A percentile compares a stretch with the other conserved stretches of the same genome.
These are phyloP conservation scores for Fusarium torreyae DNA, from an alignment of 2,329 filamentous ascomycete genomes.

Conservation along the genomic window DNA sequence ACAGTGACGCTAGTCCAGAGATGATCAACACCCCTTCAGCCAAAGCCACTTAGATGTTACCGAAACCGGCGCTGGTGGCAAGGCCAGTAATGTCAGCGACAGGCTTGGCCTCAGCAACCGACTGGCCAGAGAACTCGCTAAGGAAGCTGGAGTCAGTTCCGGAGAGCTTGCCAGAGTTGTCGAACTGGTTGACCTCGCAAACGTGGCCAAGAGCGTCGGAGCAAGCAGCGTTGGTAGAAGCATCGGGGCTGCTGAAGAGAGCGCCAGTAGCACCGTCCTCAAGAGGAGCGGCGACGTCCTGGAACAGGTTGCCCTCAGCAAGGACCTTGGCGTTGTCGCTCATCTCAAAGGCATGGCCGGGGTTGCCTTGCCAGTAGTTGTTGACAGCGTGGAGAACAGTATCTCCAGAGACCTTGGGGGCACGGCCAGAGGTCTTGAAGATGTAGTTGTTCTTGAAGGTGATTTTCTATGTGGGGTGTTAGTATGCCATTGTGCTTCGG, in stretches of 20 bases:
- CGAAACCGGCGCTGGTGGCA: slow-evolving; percentile 61
- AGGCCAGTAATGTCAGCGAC: slow-evolving; percentile 55
- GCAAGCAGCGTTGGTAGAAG: slow-evolving; percentile 60
- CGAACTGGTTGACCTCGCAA: slow-evolving; percentile 67
- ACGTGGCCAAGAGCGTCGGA: slow-evolving; percentile 60
- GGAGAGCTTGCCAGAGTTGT: slow-evolving; percentile 57
- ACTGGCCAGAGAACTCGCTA: slow-evolving; percentile 66
- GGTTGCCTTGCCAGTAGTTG: slow-evolving; percentile 72
- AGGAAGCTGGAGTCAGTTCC: slow-evolving; percentile 64
- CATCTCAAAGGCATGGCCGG: slow-evolving; percentile 71
- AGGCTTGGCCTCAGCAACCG: slow-evolving; percentile 61
- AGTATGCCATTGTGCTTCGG: not conserved
- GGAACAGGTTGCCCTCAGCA: slow-evolving; percentile 72
- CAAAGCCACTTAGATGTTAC: slow-evolving; percentile 54
- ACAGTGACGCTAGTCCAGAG: not conserved
- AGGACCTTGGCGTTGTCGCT: slow-evolving; percentile 60
- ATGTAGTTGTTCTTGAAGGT: slow-evolving; percentile 74
- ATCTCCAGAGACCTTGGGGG: slow-evolving; percentile 70
- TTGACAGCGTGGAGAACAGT: slow-evolving; percentile 72
- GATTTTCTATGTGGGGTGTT: slow-evolving; percentile 50
- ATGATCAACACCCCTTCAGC: not conserved
- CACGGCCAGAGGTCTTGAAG: slow-evolving; percentile 70
- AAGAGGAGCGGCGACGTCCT: slow-evolving; percentile 63
- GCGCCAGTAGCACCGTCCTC: slow-evolving; percentile 52
- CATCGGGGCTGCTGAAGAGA: slow-evolving; percentile 53